Evolutionary conservation across 2,329 filamentous ascomycete species (phyloP), one percentile per base, ranked within the genome.

Genomic region (Thelonectria olida): DNA sequence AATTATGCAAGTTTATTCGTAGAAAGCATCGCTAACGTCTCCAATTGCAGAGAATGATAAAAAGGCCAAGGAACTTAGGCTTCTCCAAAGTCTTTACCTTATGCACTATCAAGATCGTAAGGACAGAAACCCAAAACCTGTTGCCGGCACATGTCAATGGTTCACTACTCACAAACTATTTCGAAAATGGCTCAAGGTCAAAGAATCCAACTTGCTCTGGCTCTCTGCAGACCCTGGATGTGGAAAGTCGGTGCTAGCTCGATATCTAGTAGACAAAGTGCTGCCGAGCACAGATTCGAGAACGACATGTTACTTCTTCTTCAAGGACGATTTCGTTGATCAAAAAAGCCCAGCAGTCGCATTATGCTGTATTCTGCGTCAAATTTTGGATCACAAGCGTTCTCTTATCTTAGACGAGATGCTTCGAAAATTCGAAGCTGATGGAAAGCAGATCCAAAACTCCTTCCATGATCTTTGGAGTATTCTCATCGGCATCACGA

Each of bases 211-310:
- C 13, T 13, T 31, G 6, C 54, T 68, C 13, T 66, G 55, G 53
- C 72, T 80, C 3, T 79, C 79, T 41, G 79, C 78, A 7, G 75
- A 80, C 54, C 79, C 79, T 4, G 79, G 79, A 1, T 80, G 78
- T 44, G 79, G 79, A 13, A 82, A 82, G 62, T 81, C 80, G 0
- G 79, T 81, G 6, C 63, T 82, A 3, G 69, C 75, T 12, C 78
- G 65, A 59, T 71, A 73, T 31, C 61, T 82, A 0, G 65, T 76
- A 0, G 77, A 81, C 25, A 19, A 65, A 0, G 54, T 73, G 0
- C 56, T 80, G 2, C 54, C 49, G 1, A 64, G 20, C 0, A 65
- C 31, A 1, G 19, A 42, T 3, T 54, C 52, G 0, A 67, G 65
- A 20, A 75, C 69, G 1, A 69, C 67, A 4, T 79, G 75, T 52